Base-by-base conservation (phyloP, 108 stramenopile species). In the Chaetoceros tenuissimus region DNA sequence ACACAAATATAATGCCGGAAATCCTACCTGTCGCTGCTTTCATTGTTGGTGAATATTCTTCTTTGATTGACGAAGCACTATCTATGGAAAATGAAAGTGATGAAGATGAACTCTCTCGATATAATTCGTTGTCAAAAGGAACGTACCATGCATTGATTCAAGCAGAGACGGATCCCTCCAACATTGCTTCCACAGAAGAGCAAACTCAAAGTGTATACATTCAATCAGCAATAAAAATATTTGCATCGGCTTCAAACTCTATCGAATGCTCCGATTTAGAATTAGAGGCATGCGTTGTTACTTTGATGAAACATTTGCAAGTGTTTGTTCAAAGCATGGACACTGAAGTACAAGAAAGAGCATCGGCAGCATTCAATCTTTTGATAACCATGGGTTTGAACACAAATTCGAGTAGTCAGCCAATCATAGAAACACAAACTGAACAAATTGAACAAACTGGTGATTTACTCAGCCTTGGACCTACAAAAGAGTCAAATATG, bases 1-100 rank as follows among this genome's bases (percentile, higher is more conserved):
- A 10, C 3, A 45, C 52, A 71, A 78, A 72, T 51, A 78, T 85
- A 59, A 26, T 71, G 51, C 82, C 77, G 19, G 81, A 94, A 57
- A 78, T 95, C 26, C 62, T 95, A n/a, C 78, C 75, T 5, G 92
- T 93, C 1, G 81, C 96, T 31, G 96, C 96, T 28, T 98, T 93
- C 92, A 92, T 98, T 70, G 87, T 90, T 0, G 96, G 97, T 17
- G 98, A 98, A 72, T 99, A 89, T 67, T 85, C 89, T 17, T 80
- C 78, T 56, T 62, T 81, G 54, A 73, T 83, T 31, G 82, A 82
- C 21, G 81, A 71, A 46, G 81, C 69, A 27, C 48, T 87, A 52
- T 63, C 59, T 1, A 64, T 53, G n/a, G 43, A 75, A 0, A 71
- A 74, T 46, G 80, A 78, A 24, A 64, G 78, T 48, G 73, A 58